A percentile compares a stretch with the other conserved stretches of the same genome.
These are phyloP conservation scores for Botrytis squamosa DNA, from an alignment of 2,329 filamentous ascomycete species.

Conservation along the genomic window DNA sequence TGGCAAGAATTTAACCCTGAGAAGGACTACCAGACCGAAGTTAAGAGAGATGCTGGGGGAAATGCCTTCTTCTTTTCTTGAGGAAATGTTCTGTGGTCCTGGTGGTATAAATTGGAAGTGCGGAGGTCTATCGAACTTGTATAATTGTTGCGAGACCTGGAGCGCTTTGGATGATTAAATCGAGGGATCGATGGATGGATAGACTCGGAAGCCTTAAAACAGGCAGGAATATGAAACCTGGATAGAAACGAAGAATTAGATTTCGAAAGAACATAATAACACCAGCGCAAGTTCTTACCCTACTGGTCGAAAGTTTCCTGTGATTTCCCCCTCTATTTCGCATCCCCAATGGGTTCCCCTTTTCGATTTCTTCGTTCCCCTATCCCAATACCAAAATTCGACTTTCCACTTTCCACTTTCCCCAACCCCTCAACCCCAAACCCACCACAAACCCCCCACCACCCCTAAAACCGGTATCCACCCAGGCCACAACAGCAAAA, in stretches of 20 bases:
- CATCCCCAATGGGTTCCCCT: background rate
- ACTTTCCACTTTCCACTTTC: background rate
- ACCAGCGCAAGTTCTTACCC: background rate
- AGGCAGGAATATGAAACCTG: background rate
- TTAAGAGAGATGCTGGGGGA: conserved; percentile 80
- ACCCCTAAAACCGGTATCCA: conserved; percentile 33
- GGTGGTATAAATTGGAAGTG: background rate
- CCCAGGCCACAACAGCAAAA: conserved; percentile 39
- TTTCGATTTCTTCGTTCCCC: background rate
- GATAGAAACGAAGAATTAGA: background rate
- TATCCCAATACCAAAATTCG: background rate
- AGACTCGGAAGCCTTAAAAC: background rate
- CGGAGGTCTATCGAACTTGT: background rate
- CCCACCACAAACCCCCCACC: background rate
- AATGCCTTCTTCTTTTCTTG: conserved; percentile 87
- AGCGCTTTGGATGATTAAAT: background rate
- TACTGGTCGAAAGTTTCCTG: background rate
- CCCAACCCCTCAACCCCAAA: background rate
- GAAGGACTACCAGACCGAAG: conserved; percentile 75
- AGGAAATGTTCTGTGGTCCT: background rate
- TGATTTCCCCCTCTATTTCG: too few species aligned
- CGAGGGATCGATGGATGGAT: background rate
- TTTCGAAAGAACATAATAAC: background rate
- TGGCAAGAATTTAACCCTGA: conserved; percentile 95
- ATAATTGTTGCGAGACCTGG: background rate